These are phyloP conservation scores for Backusella circina DNA, from an alignment of 192 early-diverging fungal genomes.

Conservation along the genomic window DNA sequence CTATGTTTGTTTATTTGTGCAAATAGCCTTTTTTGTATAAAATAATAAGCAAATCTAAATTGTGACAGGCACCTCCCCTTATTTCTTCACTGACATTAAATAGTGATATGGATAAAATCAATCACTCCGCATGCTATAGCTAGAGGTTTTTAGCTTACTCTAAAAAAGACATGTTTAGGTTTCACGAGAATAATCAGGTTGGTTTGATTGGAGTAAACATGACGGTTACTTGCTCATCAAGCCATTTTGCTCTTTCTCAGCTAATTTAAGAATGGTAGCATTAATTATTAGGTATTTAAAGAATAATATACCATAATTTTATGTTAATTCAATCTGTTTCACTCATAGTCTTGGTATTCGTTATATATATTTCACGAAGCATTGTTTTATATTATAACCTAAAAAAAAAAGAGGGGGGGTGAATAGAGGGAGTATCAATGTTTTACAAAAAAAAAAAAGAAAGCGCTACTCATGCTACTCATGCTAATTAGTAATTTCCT, in stretches of 20 bases:
- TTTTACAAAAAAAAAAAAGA: neutral
- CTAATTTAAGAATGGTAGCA: neutral
- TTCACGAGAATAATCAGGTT: neutral
- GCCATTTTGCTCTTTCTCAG: neutral
- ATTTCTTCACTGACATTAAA: neutral
- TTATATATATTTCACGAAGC: neutral
- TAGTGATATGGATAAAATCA: neutral
- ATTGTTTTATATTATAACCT: too few relatives aligned
- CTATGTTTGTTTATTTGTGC: neutral
- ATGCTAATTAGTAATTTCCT: neutral
- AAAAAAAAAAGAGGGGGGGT: neutral
- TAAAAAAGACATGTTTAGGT: neutral
- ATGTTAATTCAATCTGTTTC: neutral
- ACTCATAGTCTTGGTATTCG: neutral
- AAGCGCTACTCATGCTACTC: neutral
- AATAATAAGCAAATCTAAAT: conserved; percentile 4
- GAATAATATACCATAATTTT: neutral
- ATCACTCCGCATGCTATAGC: neutral
- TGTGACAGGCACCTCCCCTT: neutral
- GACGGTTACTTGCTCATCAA: neutral
- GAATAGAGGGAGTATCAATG: neutral
- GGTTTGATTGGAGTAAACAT: neutral
- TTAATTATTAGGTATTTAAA: neutral
- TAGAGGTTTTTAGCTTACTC: neutral
- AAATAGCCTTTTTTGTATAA: neutral